Conservation (phyloP, 139 green algal species). For the Nannochloris sp. region DNA sequence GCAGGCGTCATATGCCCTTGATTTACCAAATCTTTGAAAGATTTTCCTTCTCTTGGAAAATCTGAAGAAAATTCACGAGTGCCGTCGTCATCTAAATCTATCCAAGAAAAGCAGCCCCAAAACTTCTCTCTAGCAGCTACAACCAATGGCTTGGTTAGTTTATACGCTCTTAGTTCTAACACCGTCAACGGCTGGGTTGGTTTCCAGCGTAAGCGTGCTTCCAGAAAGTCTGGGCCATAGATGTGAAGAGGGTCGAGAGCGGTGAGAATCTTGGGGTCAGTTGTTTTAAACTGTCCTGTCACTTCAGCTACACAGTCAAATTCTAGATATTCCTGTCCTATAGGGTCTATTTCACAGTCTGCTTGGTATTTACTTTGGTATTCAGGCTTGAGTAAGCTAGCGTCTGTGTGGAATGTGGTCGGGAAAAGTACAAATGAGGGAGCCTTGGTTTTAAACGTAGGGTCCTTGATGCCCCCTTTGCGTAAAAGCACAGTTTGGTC, state of each 20-base stretch:
- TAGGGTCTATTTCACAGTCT: conserved; percentile 17
- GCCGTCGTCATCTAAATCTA: background rate
- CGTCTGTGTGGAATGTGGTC: conserved; percentile 51
- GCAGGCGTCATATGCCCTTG: background rate
- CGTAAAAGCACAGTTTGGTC: conserved; percentile 46
- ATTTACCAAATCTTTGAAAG: background rate
- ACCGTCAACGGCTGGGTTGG: conserved; percentile 49
- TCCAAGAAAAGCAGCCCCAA: conserved; percentile 56
- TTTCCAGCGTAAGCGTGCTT: conserved; percentile 45
- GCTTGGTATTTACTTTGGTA: conserved; percentile 18
- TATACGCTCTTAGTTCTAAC: conserved; percentile 43
- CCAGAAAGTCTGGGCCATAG: conserved; percentile 38
- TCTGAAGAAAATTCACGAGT: too few species aligned
- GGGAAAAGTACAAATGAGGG: conserved; percentile 43
- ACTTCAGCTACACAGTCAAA: conserved; percentile 15
- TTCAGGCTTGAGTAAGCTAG: conserved; percentile 38
- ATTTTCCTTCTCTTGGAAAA: conserved; percentile 2
- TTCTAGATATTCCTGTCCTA: conserved; percentile 3
- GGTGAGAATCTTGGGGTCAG: conserved; percentile 25
- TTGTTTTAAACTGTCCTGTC: conserved; percentile 50
- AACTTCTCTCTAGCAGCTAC: conserved; percentile 19
- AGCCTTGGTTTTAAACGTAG: conserved; percentile 27
- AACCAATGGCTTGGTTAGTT: conserved; percentile 27
- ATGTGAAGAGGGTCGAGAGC: conserved; percentile 39
- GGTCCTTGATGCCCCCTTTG: conserved; percentile 67